Conservation (phyloP, 768 basidiomycete genomes). For the Rhodosporidiobolus sp. region DNA sequence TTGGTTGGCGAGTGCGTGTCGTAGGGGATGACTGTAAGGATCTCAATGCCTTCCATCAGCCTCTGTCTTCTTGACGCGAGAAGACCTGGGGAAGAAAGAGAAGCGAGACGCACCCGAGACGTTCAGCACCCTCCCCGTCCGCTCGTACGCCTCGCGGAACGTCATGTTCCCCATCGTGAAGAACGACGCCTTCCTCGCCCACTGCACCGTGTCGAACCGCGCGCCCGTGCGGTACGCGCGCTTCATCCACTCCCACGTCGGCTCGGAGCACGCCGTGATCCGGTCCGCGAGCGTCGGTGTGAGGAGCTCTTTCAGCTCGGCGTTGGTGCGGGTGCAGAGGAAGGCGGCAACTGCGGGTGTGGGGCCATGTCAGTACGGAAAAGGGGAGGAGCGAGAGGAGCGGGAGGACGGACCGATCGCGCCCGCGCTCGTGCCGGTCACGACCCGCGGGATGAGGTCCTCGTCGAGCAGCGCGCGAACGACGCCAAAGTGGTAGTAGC, state of each 20-base stretch:
- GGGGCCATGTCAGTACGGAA: not conserved
- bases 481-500: slow-evolving; percentile 78
- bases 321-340: slow-evolving; percentile 80
- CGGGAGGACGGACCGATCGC: slow-evolving; percentile 60
- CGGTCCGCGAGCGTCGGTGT: slow-evolving; percentile 78
- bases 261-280: slow-evolving; percentile 62
- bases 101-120: slow-evolving; percentile 58
- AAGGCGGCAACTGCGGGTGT: slow-evolving; percentile 55
- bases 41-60: slow-evolving; percentile 45
- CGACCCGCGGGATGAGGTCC: slow-evolving; percentile 78
- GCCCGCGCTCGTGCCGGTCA: slow-evolving; percentile 92
- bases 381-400: too few species aligned
- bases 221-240: slow-evolving; percentile 82
- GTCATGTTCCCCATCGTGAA: slow-evolving; percentile 73
- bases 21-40: slow-evolving; percentile 32
- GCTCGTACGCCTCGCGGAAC: slow-evolving; percentile 87
- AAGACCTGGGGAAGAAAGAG: slow-evolving; percentile 45
- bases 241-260: slow-evolving; percentile 52
- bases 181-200: slow-evolving; percentile 87
- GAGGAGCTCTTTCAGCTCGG: slow-evolving; percentile 72
- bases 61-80: slow-evolving; percentile 75
- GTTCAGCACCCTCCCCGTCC: slow-evolving; percentile 87
- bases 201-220: slow-evolving; percentile 82
- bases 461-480: slow-evolving; percentile 88
- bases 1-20: slow-evolving; percentile 73